A percentile compares a stretch with the other conserved stretches of the same genome.
phyloP scores from a whole-genome alignment of 352 stramenopile genomes.

The Phytophthora colocasiae region DNA sequence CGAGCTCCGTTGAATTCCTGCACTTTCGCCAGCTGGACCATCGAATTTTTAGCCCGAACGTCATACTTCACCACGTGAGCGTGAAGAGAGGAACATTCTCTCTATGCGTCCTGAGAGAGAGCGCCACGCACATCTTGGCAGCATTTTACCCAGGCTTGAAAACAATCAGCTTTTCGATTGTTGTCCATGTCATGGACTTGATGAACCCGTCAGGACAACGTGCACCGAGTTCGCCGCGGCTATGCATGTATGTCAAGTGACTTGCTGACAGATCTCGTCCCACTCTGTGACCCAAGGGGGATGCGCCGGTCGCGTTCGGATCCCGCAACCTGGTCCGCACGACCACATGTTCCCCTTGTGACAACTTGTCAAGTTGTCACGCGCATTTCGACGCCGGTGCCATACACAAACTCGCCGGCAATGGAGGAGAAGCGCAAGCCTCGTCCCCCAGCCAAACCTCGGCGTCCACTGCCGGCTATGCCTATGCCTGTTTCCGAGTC shows the following conservation, averaged over 20 bases:
- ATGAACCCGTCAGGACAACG: neutral
- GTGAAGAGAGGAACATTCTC: neutral
- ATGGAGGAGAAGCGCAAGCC: conserved; percentile 24
- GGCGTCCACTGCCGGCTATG: conserved; percentile 17
- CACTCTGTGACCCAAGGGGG: conserved; percentile 1
- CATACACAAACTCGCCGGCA: conserved; percentile 24
- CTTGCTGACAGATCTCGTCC: neutral
- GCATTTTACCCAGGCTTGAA: neutral
- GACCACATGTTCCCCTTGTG: conserved; percentile 1
- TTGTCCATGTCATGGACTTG: neutral
- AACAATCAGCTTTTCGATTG: neutral
- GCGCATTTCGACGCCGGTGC: neutral
- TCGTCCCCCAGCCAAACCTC: neutral
- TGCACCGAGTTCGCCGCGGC: neutral
- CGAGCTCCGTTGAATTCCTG: neutral
- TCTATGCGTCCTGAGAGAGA: neutral
- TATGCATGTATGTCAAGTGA: neutral
- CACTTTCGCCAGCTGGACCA: conserved; percentile 5
- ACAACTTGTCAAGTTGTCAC: too few relatives aligned
- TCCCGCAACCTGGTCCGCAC: conserved; percentile 1
- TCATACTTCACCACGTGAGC: too few relatives aligned
- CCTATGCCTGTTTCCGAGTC: conserved; percentile 22
- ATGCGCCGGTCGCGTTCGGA: conserved; percentile 1
- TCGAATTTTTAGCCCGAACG: neutral
- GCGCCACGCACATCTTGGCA: neutral